Evolutionary conservation across 2,329 filamentous ascomycete genomes (phyloP).

Genomic region (Fusarium clavum): DNA sequence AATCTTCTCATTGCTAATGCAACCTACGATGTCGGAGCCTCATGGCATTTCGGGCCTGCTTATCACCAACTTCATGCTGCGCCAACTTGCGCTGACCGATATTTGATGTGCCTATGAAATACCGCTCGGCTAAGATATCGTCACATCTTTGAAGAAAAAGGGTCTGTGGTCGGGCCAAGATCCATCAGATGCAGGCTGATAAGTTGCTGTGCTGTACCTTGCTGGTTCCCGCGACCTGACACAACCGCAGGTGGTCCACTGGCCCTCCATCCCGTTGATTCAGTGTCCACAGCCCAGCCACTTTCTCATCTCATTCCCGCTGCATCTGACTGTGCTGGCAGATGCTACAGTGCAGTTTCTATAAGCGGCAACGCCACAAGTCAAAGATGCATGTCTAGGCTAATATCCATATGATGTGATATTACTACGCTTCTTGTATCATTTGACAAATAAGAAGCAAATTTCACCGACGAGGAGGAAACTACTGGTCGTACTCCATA

Average conservation of each 20-base stretch:
- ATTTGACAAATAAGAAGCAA: not conserved
- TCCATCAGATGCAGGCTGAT: constrained; percentile 28
- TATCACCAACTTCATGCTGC: constrained; percentile 14
- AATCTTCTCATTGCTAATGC: not conserved
- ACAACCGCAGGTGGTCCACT: constrained; percentile 32
- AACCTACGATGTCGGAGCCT: constrained; percentile 3
- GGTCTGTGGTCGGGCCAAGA: constrained; percentile 17
- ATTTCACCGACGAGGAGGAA: constrained; percentile 16
- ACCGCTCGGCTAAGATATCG: constrained; percentile 36
- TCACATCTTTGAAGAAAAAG: constrained; percentile 27
- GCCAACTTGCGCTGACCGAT: constrained; percentile 27
- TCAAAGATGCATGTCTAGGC: not conserved
- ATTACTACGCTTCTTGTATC: not conserved
- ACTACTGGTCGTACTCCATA: constrained; percentile 6
- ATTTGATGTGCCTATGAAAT: constrained; percentile 29
- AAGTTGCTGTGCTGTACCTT: constrained; percentile 22
- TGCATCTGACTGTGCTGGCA: constrained; percentile 27
- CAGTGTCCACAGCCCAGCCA: constrained; percentile 23
- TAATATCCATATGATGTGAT: not conserved
- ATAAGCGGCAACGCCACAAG: constrained; percentile 8
- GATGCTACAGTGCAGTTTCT: not conserved
- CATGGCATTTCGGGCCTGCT: constrained; percentile 19
- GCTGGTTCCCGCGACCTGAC: constrained; percentile 31
- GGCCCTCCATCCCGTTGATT: constrained; percentile 19
- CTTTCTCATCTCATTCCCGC: constrained; percentile 25